Percentiles rank a stretch among this genome's conserved stretches.
These are phyloP conservation scores for Arxiozyma bovina DNA, from an alignment of 1,139 yeast species.

Conservation along the genomic window DNA sequence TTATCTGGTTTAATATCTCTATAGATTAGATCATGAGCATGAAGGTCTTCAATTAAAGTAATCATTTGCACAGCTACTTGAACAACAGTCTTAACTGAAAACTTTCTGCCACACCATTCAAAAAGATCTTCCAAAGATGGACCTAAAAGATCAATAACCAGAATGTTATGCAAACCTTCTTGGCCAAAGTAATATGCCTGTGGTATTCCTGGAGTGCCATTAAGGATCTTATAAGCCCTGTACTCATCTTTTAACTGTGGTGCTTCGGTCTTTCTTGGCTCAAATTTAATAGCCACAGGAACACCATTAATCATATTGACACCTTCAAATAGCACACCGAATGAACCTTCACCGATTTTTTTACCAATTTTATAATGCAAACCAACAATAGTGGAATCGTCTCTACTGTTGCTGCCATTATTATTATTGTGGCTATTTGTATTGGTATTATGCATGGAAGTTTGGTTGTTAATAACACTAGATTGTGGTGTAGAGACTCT, in stretches of 20 bases:
- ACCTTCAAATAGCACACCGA: slow-evolving; percentile 78
- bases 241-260: slow-evolving; percentile 75
- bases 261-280: slow-evolving; percentile 71
- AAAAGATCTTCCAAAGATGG: slow-evolving; percentile 72
- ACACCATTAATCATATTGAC: slow-evolving; percentile 64
- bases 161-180: slow-evolving; percentile 67
- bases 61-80: slow-evolving; percentile 74
- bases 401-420: slow-evolving; percentile 5
- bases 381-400: slow-evolving; percentile 50
- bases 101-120: slow-evolving; percentile 74
- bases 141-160: slow-evolving; percentile 65
- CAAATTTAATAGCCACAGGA: slow-evolving; percentile 73
- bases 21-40: slow-evolving; percentile 60
- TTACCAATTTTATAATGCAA: slow-evolving; percentile 73
- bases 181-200: slow-evolving; percentile 73
- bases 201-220: slow-evolving; percentile 58
- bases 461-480: slow-evolving; percentile 1
- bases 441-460: background rate
- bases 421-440: background rate
- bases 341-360: slow-evolving; percentile 79
- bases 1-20: slow-evolving; percentile 89
- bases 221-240: slow-evolving; percentile 58
- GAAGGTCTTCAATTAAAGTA: slow-evolving; percentile 54
- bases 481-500: slow-evolving; percentile 4
- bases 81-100: slow-evolving; percentile 60